Base-by-base conservation (phyloP, 2,329 filamentous ascomycete genomes). In the Xylaria polymorpha region DNA sequence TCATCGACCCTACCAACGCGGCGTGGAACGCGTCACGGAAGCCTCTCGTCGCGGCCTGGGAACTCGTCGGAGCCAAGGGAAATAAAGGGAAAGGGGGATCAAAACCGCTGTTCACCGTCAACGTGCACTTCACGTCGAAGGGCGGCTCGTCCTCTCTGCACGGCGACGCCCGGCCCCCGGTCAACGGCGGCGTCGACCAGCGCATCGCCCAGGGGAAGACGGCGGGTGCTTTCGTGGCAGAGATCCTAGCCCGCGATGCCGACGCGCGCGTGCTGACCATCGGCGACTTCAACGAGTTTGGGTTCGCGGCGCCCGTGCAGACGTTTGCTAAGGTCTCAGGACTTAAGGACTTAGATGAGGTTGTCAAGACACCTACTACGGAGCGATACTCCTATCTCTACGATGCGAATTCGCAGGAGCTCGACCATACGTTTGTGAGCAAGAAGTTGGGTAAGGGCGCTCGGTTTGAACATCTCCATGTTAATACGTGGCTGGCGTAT, bases 261-360 rank as follows among this genome's bases (percentile, higher is more conserved):
- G 79, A 84, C 18, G 90, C 91, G 0, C 82, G 82, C 29, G 78
- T 93, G 72, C 84, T 93, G 68, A 80, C 84, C 2, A 86, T 87
- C 0, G 91, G 91, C 32, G 91, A 93, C 80, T 93, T 90, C 77
- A 93, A 93, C 82, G 91, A 93, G 78, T 93, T 91, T 76, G 77
- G 85, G 5, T 89, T 90, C 70, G 90, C 89, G 10, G 75, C 84
- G 77, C 90, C 91, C 1, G 78, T 92, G 58, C 77, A 83, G 68
- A 80, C 80, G 1, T 91, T 92, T 71, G 75, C 81, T 1, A 70
- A 78, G 3, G 80, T 84, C 22, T 90, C 88, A 0, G 85, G 86
- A 1, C 81, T 93, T 55, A 72, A 83, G 41, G 90, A 92, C 71
- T 80, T 92, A 1, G 90, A 93, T 73, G 88, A 86, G 5, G 87